These are phyloP conservation scores for Metschnikowia gelsemii DNA, from an alignment of 805 yeast genomes.

Conservation along the genomic window DNA sequence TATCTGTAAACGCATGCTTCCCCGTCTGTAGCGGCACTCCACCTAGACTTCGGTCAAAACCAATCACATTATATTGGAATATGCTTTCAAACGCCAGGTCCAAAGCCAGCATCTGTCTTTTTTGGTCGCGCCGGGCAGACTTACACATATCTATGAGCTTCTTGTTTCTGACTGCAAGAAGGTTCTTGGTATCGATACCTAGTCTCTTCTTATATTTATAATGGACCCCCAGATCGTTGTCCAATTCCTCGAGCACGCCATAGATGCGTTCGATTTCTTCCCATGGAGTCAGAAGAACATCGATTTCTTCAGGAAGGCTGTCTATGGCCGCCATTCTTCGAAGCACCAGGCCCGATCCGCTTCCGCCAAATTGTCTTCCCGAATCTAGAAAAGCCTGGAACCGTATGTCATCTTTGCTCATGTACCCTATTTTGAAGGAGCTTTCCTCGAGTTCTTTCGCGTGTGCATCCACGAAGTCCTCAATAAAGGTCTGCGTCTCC, in stretches of 20 bases:
- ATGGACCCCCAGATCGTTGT: slow-evolving; percentile 38
- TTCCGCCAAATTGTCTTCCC: slow-evolving; percentile 35
- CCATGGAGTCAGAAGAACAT: slow-evolving; percentile 31
- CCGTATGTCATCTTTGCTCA: slow-evolving; percentile 38
- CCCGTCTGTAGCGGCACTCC: slow-evolving; percentile 39
- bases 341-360: slow-evolving; percentile 35
- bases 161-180: slow-evolving; percentile 31
- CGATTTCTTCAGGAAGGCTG: slow-evolving; percentile 38
- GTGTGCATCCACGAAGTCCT: slow-evolving; percentile 12
- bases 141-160: slow-evolving; percentile 35
- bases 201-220: slow-evolving; percentile 36
- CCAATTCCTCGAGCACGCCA: slow-evolving; percentile 31
- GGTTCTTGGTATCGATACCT: slow-evolving; percentile 34
- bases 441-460: slow-evolving; percentile 21
- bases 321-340: slow-evolving; percentile 33
- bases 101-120: slow-evolving; percentile 28
- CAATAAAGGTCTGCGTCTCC: slow-evolving; percentile 5
- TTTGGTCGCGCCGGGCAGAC: slow-evolving; percentile 36
- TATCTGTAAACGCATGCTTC: slow-evolving; percentile 23
- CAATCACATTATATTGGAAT: slow-evolving; percentile 40
- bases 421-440: slow-evolving; percentile 33
- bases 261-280: slow-evolving; percentile 33
- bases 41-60: slow-evolving; percentile 39
- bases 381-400: slow-evolving; percentile 37
- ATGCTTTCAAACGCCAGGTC: slow-evolving; percentile 32